phyloP scores from a whole-genome alignment of 2,329 filamentous ascomycete genomes.

The Sporothrix globosa region DNA sequence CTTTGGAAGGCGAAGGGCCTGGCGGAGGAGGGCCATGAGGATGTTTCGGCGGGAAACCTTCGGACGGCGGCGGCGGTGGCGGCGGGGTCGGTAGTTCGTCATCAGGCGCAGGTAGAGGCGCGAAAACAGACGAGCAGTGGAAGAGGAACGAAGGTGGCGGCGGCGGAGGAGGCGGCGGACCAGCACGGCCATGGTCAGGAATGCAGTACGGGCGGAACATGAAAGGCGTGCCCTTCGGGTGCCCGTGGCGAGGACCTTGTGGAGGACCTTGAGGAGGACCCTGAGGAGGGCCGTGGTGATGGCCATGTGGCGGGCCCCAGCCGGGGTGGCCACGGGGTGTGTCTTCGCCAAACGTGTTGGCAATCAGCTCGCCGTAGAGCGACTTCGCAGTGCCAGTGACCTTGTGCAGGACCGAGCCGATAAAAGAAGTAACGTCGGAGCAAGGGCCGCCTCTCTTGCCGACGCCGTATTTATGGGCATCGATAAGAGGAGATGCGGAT shows the following conservation, averaged over 20 bases:
- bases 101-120: constrained; percentile 8
- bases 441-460: constrained; percentile 16
- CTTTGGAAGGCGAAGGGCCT: neutral
- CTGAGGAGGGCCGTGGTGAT: constrained; percentile 3
- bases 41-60: constrained; percentile 15
- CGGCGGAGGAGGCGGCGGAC: constrained; percentile 23
- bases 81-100: constrained; percentile 6
- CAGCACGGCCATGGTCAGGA: constrained; percentile 12
- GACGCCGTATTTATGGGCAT: neutral
- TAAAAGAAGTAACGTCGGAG: constrained; percentile 48
- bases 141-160: constrained; percentile 36
- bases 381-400: constrained; percentile 45
- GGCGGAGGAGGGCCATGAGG: constrained; percentile 33
- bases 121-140: constrained; percentile 34
- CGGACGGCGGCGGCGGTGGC: neutral
- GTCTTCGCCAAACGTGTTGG: constrained; percentile 30
- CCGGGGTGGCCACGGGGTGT: neutral
- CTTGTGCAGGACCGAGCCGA: constrained; percentile 47
- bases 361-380: constrained; percentile 41
- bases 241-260: neutral
- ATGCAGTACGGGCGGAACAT: constrained; percentile 20
- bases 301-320: constrained; percentile 28
- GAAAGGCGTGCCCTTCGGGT: neutral
- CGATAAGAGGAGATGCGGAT: neutral
- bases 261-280: constrained; percentile 22